Evolutionary conservation across 2,329 filamentous ascomycete species (phyloP).

Genomic region (Diaporthe destruens): DNA sequence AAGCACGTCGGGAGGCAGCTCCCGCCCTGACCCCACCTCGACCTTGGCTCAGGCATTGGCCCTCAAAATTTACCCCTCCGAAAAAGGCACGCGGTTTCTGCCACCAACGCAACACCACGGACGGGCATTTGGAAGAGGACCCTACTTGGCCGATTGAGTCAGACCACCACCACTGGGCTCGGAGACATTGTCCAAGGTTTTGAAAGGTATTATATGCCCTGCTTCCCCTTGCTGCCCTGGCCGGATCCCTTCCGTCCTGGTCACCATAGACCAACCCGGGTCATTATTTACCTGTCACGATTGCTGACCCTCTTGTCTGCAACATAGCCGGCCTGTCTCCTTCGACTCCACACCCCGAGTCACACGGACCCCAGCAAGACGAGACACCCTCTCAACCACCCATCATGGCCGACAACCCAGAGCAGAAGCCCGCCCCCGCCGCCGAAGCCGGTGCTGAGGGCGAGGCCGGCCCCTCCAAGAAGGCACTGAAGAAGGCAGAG

Average conservation of each 20-base stretch:
- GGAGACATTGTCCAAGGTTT: background rate
- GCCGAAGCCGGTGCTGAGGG: constrained; percentile 88
- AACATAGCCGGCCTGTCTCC: background rate
- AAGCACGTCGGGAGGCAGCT: background rate
- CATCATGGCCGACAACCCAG: constrained; percentile 43
- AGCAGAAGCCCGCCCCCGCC: constrained; percentile 61
- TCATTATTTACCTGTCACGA: background rate
- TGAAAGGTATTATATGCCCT: constrained; percentile 28
- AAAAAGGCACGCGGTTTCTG: constrained; percentile 26
- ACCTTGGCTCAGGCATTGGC: background rate
- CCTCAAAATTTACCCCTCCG: constrained; percentile 40
- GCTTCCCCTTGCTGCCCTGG: background rate
- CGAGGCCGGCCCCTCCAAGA: constrained; percentile 75
- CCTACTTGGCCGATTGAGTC: constrained; percentile 37
- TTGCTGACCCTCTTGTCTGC: background rate
- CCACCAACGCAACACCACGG: constrained; percentile 6
- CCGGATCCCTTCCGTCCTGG: background rate
- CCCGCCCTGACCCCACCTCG: constrained; percentile 37
- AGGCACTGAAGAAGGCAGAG: constrained; percentile 85
- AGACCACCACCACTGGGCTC: constrained; percentile 23
- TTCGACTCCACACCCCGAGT: constrained; percentile 30
- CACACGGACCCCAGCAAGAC: constrained; percentile 14
- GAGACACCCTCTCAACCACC: background rate
- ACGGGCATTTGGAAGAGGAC: constrained; percentile 16
- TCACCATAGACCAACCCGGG: background rate